phyloP scores from a whole-genome alignment of 1,284 basidiomycete genomes.

The Cryptococcus depauperatus region DNA sequence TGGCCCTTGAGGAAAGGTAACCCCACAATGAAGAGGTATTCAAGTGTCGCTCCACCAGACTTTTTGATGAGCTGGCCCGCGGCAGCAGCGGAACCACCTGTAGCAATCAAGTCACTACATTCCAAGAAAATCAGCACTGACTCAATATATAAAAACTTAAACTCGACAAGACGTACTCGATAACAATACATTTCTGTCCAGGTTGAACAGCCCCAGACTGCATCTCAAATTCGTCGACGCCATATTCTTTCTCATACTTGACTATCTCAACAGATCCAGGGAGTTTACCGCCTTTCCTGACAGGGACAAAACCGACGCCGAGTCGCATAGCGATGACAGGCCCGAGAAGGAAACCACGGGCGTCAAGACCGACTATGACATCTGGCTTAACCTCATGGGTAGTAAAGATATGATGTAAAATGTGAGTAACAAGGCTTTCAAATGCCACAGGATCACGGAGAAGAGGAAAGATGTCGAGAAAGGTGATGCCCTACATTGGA shows the following conservation, averaged over 20 bases:
- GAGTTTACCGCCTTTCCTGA: slow-evolving; percentile 89
- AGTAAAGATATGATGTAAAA: slow-evolving; percentile 77
- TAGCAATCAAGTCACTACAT: slow-evolving; percentile 87
- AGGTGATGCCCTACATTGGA: slow-evolving; percentile 37
- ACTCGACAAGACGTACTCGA: slow-evolving; percentile 53
- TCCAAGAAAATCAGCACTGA: neutral
- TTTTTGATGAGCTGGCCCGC: slow-evolving; percentile 83
- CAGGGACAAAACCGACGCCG: slow-evolving; percentile 92
- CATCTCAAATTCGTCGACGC: slow-evolving; percentile 85
- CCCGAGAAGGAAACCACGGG: slow-evolving; percentile 90
- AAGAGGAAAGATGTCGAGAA: slow-evolving; percentile 82
- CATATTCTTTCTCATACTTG: slow-evolving; percentile 91
- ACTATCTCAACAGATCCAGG: slow-evolving; percentile 75
- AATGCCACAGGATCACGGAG: slow-evolving; percentile 73
- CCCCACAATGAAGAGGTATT: slow-evolving; percentile 93
- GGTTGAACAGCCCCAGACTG: slow-evolving; percentile 75
- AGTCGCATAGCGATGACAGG: slow-evolving; percentile 85
- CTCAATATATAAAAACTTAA: neutral
- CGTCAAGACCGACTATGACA: slow-evolving; percentile 91
- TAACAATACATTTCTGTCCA: slow-evolving; percentile 76
- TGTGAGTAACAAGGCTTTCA: slow-evolving; percentile 84
- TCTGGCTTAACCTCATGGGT: slow-evolving; percentile 67
- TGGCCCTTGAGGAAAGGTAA: slow-evolving; percentile 73
- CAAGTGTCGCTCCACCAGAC: slow-evolving; percentile 72
- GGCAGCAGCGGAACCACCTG: slow-evolving; percentile 89